Percentiles rank a stretch among this genome's conserved stretches.
phyloP scores from a whole-genome alignment of 2,329 filamentous ascomycete species.

The Niveomyces coronatus region DNA sequence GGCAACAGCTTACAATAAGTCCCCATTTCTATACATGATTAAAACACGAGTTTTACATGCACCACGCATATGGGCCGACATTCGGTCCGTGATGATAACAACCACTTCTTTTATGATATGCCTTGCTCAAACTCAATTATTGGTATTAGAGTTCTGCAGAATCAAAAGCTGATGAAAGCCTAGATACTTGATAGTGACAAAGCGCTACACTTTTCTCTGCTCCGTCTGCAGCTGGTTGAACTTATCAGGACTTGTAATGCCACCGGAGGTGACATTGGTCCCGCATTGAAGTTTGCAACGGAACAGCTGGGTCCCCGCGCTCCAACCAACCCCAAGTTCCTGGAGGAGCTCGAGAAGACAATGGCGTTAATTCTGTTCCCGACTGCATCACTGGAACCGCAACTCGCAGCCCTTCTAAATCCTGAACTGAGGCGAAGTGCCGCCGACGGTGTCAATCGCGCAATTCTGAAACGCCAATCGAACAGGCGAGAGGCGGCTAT shows the following conservation, averaged over 20 bases:
- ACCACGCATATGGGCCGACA: conserved; percentile 83
- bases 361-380: conserved; percentile 89
- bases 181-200: conserved; percentile 82
- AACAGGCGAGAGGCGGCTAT: conserved; percentile 72
- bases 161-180: conserved; percentile 18
- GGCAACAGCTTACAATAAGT: not conserved
- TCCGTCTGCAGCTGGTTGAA: conserved; percentile 88
- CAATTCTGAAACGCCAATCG: conserved; percentile 66
- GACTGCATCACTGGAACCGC: conserved; percentile 65
- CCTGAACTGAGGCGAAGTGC: conserved; percentile 71
- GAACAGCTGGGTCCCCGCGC: conserved; percentile 80
- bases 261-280: conserved; percentile 59
- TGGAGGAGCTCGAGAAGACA: conserved; percentile 80
- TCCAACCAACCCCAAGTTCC: conserved; percentile 67
- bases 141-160: too few species aligned
- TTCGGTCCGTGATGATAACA: conserved; percentile 80
- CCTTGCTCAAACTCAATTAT: not conserved
- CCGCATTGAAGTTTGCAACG: conserved; percentile 79
- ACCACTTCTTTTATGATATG: conserved; percentile 42
- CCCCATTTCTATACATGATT: conserved; percentile 64
- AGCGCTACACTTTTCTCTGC: conserved; percentile 75
- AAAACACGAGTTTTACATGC: conserved; percentile 87
- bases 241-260: conserved; percentile 70
- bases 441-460: conserved; percentile 82
- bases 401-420: conserved; percentile 66